A percentile compares a stretch with the other conserved stretches of the same genome.
Conservation (phyloP, 2,329 filamentous ascomycete species). For the Aspergillus pseudoterreus region DNA sequence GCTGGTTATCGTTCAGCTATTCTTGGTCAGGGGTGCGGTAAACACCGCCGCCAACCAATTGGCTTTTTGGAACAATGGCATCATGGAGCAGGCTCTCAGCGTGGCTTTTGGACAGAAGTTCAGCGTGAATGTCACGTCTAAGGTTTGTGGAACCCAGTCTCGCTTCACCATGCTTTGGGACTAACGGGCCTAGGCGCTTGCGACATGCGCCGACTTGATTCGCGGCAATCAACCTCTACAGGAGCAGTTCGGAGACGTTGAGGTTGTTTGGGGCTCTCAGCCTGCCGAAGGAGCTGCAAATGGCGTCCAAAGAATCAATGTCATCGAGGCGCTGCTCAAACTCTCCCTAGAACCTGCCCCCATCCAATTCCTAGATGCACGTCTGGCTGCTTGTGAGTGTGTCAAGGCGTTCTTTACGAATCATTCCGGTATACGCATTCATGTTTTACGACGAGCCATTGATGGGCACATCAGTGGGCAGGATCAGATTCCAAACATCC, state of each 20-base stretch:
- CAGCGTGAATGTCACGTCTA: conserved; percentile 74
- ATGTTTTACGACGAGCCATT: conserved; percentile 85
- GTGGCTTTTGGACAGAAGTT: conserved; percentile 74
- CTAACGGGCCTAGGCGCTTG: conserved; percentile 59
- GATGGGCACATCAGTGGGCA: conserved; percentile 74
- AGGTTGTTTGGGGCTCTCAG: conserved; percentile 54
- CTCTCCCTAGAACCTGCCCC: conserved; percentile 68
- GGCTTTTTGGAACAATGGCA: conserved; percentile 78
- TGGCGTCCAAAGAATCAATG: conserved; percentile 64
- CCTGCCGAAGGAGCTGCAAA: conserved; percentile 26
- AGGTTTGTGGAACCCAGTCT: conserved; percentile 47
- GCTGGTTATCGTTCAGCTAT: conserved; percentile 79
- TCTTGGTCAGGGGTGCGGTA: conserved; percentile 74
- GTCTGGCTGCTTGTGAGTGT: conserved; percentile 82
- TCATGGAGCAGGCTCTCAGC: conserved; percentile 74
- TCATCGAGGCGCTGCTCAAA: conserved; percentile 89
- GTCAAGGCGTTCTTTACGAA: conserved; percentile 88
- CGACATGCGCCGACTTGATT: conserved; percentile 84
- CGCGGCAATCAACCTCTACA: conserved; percentile 75
- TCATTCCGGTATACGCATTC: conserved; percentile 74
- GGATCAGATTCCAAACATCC: conserved; percentile 81
- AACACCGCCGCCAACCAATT: conserved; percentile 80
- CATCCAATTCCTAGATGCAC: conserved; percentile 68
- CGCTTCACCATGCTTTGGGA: background rate
- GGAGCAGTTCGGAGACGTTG: conserved; percentile 82